A percentile compares a stretch with the other conserved stretches of the same genome.
Evolutionary conservation across 805 yeast species (phyloP).

Genomic region (Nadsonia fulvescens): DNA sequence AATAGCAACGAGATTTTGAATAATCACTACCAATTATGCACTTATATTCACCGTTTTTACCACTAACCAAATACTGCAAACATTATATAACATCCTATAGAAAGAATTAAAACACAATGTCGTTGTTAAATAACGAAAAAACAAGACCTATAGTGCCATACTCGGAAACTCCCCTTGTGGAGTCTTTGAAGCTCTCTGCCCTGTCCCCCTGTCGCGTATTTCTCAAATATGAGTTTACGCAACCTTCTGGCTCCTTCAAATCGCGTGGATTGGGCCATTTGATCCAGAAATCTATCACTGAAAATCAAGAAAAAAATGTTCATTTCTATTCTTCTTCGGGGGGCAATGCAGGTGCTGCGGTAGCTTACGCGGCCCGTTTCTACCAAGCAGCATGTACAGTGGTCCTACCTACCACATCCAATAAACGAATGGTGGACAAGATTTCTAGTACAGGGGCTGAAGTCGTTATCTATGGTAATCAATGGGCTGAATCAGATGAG

Average conservation of each 20-base stretch:
- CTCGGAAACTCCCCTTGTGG: conserved; percentile 55
- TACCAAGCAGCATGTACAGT: conserved; percentile 41
- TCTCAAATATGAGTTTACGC: conserved; percentile 68
- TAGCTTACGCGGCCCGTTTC: conserved; percentile 72
- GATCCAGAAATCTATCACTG: conserved; percentile 42
- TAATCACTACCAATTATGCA: too few species aligned
- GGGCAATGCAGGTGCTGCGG: conserved; percentile 95
- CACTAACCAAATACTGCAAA: too few species aligned
- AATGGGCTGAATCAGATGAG: conserved; percentile 63
- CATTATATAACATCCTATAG: too few species aligned
- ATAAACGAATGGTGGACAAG: conserved; percentile 26
- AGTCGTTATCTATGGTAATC: conserved; percentile 50
- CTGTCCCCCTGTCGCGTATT: conserved; percentile 51
- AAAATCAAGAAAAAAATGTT: conserved; percentile 19
- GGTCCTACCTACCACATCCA: conserved; percentile 35
- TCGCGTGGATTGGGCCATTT: conserved; percentile 87
- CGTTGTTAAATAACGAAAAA: too few species aligned
- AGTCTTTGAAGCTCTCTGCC: conserved; percentile 58
- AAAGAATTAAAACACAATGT: too few species aligned
- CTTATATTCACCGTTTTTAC: too few species aligned
- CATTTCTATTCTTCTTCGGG: conserved; percentile 78
- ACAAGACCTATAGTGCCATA: too few species aligned
- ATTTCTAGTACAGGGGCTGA: conserved; percentile 32
- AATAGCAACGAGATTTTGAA: too few species aligned
- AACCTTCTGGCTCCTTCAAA: conserved; percentile 87